Percentiles rank a stretch among this genome's conserved stretches.
phyloP scores from a whole-genome alignment of 345 rosid species.

The Theobroma cacao region DNA sequence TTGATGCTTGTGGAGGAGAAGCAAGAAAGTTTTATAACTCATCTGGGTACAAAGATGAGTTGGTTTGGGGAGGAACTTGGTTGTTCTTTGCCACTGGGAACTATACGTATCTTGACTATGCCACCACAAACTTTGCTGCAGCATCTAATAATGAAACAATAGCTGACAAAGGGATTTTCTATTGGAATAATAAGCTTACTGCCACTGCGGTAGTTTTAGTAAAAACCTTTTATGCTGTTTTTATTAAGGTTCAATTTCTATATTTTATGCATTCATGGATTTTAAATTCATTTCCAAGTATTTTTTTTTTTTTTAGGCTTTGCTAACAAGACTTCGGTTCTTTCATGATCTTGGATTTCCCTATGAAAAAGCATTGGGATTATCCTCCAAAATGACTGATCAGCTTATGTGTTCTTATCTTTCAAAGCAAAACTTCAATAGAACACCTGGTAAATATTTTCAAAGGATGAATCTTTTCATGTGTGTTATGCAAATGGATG shows the following conservation, averaged over 20 bases:
- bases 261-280: neutral
- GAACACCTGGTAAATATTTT: slow-evolving; percentile 37
- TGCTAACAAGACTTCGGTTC: slow-evolving; percentile 46
- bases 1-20: slow-evolving; percentile 42
- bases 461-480: neutral
- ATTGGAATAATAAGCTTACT: slow-evolving; percentile 61
- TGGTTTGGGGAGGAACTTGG: slow-evolving; percentile 69
- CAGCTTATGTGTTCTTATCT: slow-evolving; percentile 46
- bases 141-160: slow-evolving; percentile 38
- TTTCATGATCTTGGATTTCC: slow-evolving; percentile 54
- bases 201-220: slow-evolving; percentile 40
- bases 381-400: slow-evolving; percentile 33
- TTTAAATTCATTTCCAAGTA: neutral
- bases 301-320: slow-evolving; percentile 32
- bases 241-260: neutral
- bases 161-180: slow-evolving; percentile 40
- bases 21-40: slow-evolving; percentile 48
- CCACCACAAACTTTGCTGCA: slow-evolving; percentile 27
- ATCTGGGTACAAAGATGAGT: slow-evolving; percentile 48
- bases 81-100: slow-evolving; percentile 57
- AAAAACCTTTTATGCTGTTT: neutral
- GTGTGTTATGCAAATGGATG: neutral
- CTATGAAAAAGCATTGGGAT: slow-evolving; percentile 31
- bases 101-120: slow-evolving; percentile 43
- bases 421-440: slow-evolving; percentile 27